Conservation (phyloP, 768 basidiomycete genomes). For the Chalciporus piperatus region DNA sequence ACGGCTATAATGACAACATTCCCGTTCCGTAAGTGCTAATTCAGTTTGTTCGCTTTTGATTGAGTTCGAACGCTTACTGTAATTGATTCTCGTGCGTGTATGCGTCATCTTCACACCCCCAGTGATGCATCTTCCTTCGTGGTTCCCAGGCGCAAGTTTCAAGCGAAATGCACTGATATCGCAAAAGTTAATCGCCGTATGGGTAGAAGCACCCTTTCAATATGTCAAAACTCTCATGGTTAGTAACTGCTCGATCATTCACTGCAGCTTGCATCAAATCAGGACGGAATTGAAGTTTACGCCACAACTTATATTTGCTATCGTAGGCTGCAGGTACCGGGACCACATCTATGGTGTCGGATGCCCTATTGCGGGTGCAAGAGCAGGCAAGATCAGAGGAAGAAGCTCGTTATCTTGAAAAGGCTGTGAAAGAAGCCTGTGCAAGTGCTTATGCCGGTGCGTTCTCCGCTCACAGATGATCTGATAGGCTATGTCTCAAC, state of each 20-base stretch:
- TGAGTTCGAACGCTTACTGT: background rate
- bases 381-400: slow-evolving; percentile 1
- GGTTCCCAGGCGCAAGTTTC: slow-evolving; percentile 25
- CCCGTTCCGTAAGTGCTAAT: slow-evolving; percentile 16
- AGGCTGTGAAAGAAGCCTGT: slow-evolving; percentile 21
- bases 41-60: background rate
- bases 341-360: slow-evolving; percentile 24
- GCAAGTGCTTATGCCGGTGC: slow-evolving; percentile 20
- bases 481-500: slow-evolving; percentile 7
- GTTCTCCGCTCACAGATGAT: background rate
- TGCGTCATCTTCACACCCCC: background rate
- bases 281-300: background rate
- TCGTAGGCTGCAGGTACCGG: slow-evolving; percentile 19
- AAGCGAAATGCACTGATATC: slow-evolving; percentile 14
- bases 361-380: slow-evolving; percentile 14
- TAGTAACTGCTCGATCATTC: background rate
- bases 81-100: background rate
- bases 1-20: slow-evolving; percentile 12
- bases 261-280: background rate
- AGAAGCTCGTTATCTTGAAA: slow-evolving; percentile 15
- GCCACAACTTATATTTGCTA: background rate
- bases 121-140: slow-evolving; percentile 21
- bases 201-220: slow-evolving; percentile 23
- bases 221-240: slow-evolving; percentile 23
- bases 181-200: slow-evolving; percentile 1